Base-by-base conservation (phyloP, 169 alveolate genomes). In the Plasmodium vinckei region DNA sequence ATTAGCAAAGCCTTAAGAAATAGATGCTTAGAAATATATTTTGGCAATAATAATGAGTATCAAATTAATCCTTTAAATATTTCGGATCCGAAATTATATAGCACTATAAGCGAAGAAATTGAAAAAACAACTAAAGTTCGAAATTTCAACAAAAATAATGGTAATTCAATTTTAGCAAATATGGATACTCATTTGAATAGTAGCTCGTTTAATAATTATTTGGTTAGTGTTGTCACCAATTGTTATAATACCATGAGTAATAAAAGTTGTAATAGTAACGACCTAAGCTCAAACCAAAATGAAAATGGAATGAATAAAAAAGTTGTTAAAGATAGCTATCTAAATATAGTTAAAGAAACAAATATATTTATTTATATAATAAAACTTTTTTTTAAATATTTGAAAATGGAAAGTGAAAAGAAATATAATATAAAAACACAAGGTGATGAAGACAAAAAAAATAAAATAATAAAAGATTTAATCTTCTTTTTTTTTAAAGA, bases 1-100 rank as follows among this genome's bases (percentile, higher is more conserved):
- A 88, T 97, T 53, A 94, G 98, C 25, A 93, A 95, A 49, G 97
- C 99, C 0, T 88, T 97, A 9, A 93, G 96, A 17, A 97, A 97
- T 92, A 95, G 99, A 42, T 97, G 99, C 87, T 75, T 96, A 27
- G 97, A 96, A 77, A 70, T 97, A 5, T 79, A 73, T 72, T 67
- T 96, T 67, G 92, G 82, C 13, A 53, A 47, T 21, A 19, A 7
- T 12, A 53, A 15, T 46, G 91, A 70, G 46, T 86, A 79, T 67
- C 64, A 51, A 5, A 60, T 44, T 21, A 71, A 71, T 19, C 39
- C 84, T 19, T 9, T 71, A 21, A 53, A 27, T 53, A 51, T 71
- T 64, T 3, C 49, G 23, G 56, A 71, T 44, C 49, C 17, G n/a
- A 42, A 39, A 2, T 56, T 56, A 23, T 17, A 7, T 9, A 23